Base-by-base conservation (phyloP, 2,329 filamentous ascomycete species). In the Teratosphaeria zuluensis region DNA sequence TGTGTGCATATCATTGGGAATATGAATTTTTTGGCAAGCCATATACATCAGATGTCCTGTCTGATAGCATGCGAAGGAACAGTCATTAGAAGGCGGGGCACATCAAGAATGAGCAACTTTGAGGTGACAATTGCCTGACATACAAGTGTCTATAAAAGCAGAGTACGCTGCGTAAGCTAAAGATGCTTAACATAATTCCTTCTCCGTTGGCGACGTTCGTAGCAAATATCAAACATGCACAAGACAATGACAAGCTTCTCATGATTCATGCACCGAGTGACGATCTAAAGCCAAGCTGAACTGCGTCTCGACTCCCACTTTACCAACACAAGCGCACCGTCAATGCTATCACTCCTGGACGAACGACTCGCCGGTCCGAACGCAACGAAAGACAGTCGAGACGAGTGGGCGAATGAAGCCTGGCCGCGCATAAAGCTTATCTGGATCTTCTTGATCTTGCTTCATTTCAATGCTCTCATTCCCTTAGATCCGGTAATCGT, bases 371-470 rank as follows among this genome's bases (percentile, higher is more conserved):
- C 59, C 42, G 62, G 62, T 54, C 55, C 56, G 31, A 63, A 64
- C 57, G 56, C 56, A 57, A 63, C 55, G 30, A 55, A 53, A 11
- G 57, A 57, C 8, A 48, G 28, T 38, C 57, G 56, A 24, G 62
- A 59, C 52, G 57, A 55, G 14, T 63, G 61, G 62, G 62, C 62
- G 30, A 38, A 54, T 7, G 61, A 64, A 6, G 46, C 56, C 16
- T 63, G 53, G 57, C 61, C 59, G 53, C 61, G 57, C 35, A 56
- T 64, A 46, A 48, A 64, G 42, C 52, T 64, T 21, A 28, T 66
- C 33, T 66, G 64, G 64, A 54, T 53, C 14, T 63, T 61, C 51
- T 55, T 66, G 56, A 65, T 66, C 12, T 56, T 66, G 14, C 38
- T 65, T 28, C 58, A 65, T 33, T 65, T 66, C 38, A 58, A 61